Base-by-base conservation (phyloP, 768 basidiomycete species). In the Pisolithus albus region DNA sequence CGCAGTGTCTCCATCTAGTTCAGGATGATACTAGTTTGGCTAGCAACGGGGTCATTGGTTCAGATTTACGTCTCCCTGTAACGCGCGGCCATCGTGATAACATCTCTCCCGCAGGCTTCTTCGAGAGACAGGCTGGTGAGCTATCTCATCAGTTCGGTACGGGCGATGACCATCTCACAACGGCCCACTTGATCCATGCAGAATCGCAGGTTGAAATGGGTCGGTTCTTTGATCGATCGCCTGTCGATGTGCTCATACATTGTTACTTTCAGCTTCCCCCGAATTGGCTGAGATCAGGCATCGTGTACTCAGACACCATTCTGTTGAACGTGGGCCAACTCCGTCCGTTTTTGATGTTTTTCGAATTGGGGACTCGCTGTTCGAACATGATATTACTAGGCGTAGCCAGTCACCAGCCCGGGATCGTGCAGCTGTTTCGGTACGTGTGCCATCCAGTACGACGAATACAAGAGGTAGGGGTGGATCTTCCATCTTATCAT, bases 331-430 rank as follows among this genome's bases (percentile, higher is more conserved):
- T 39, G 65, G 57, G 24, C 45, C 59, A 1, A 56, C 56, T 16
- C 64, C 56, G 3, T 62, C 64, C 18, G 60, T 66, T 1, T 68
- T 66, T 21, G 62, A 66, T 46, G 56, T 68, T 45, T 66, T 67
- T 47, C 56, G 61, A 28, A 55, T 67, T 8, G 52, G 47, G 3
- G 62, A 62, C 21, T 53, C 59, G 9, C 45, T 58, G 21, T 61
- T 56, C n/a, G 57, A 60, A 13, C 49, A 52, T 41, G 54, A 43
- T 48, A 32, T 37, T 21, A 23, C 16, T 26, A 55, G 64, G 45
- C 52, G 51, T 30, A 32, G 48, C 23, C 28, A 30, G 24, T 53
- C 55, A 0, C 34, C 55, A 13, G 41, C 42, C 11, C 52, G 56
- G 52, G 58, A 57, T 41, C 43, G 51, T 42, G 36, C 18, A 9